Evolutionary conservation across 495 filamentous ascomycete genomes (phyloP).

Genomic region (Daldinia bambusicola): DNA sequence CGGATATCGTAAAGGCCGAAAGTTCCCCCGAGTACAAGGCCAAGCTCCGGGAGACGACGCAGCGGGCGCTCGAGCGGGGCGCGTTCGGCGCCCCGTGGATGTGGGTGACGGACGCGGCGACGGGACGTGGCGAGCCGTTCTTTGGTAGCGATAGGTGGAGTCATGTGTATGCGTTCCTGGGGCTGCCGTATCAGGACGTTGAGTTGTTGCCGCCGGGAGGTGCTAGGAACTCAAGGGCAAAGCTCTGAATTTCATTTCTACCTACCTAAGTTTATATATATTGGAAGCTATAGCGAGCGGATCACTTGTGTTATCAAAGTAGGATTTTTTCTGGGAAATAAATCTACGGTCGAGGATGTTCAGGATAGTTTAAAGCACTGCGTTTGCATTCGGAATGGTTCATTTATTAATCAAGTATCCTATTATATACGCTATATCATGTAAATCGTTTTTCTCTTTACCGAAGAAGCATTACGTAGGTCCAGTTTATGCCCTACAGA

Average conservation of each 20-base stretch:
- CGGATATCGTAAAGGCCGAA: conserved; percentile 62
- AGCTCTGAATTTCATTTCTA: conserved; percentile 11
- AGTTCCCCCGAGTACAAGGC: conserved; percentile 66
- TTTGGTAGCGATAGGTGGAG: conserved; percentile 79
- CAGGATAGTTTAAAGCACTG: not conserved
- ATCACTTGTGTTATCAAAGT: not conserved
- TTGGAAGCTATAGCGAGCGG: too few relatives aligned
- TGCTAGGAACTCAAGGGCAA: conserved; percentile 30
- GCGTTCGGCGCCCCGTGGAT: conserved; percentile 83
- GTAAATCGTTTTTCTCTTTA: conserved; percentile 21
- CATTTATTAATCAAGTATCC: conserved; percentile 18
- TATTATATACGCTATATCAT: conserved; percentile 28
- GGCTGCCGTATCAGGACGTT: conserved; percentile 51
- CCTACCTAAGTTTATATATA: too few relatives aligned
- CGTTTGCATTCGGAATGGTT: not conserved
- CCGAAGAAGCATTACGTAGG: conserved; percentile 17
- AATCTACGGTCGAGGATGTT: not conserved
- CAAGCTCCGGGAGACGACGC: conserved; percentile 65
- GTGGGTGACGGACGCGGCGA: conserved; percentile 68
- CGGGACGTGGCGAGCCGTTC: conserved; percentile 70
- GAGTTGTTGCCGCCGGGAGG: conserved; percentile 45
- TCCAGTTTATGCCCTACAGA: conserved; percentile 7
- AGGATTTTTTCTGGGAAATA: not conserved
- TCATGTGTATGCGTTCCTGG: conserved; percentile 56
- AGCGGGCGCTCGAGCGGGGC: conserved; percentile 67